phyloP scores from a whole-genome alignment of 73 alveolate genomes.

The Tetrahymena thermophila region DNA sequence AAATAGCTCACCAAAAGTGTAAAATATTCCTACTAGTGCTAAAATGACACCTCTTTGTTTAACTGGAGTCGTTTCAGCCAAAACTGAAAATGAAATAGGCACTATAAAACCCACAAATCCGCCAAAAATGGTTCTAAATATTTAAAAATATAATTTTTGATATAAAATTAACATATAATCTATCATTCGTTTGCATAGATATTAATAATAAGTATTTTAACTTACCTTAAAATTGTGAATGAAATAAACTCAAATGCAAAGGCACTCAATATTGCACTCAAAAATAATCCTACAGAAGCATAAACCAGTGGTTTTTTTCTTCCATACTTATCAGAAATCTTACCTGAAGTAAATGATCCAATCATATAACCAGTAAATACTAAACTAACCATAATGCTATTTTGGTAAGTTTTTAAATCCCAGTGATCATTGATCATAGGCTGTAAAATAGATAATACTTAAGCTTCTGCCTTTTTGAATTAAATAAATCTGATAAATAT shows the following conservation, averaged over 20 bases:
- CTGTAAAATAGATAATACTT: constrained; percentile 12
- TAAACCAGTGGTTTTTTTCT: constrained; percentile 15
- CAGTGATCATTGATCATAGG: constrained; percentile 34
- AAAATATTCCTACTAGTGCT: constrained; percentile 30
- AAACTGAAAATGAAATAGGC: constrained; percentile 24
- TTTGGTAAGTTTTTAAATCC: background rate
- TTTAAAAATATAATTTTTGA: background rate
- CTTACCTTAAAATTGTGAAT: constrained; percentile 8
- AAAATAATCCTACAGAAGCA: constrained; percentile 1
- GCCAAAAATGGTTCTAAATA: constrained; percentile 10
- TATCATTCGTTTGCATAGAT: background rate
- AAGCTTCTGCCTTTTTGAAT: constrained; percentile 17
- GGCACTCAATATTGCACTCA: constrained; percentile 17
- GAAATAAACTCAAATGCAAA: constrained; percentile 17
- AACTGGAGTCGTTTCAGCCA: constrained; percentile 30
- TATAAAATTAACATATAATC: background rate
- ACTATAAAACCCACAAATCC: constrained; percentile 29
- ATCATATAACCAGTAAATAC: constrained; percentile 28
- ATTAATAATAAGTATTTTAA: background rate
- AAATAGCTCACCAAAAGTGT: constrained; percentile 24
- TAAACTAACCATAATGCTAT: constrained; percentile 23
- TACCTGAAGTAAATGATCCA: constrained; percentile 34
- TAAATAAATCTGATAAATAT: background rate
- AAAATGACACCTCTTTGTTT: constrained; percentile 32
- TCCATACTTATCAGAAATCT: constrained; percentile 28